Evolutionary conservation across 768 basidiomycete genomes (phyloP), one percentile per base, ranked within the genome.

Genomic region (Gymnopilus dilepis): DNA sequence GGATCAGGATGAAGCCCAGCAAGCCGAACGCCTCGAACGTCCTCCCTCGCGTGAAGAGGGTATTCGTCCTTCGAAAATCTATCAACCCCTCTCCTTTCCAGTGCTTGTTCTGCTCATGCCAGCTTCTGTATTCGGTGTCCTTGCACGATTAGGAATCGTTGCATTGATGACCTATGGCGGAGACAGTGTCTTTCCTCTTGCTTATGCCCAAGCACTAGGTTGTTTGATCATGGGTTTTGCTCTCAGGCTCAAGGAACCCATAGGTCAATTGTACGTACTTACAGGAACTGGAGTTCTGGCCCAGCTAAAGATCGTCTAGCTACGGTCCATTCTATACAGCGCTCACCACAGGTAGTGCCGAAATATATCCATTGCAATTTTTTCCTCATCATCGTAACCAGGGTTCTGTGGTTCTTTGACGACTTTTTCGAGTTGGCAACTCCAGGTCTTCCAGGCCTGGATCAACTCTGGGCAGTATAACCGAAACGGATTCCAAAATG

Each of bases 341-440:
- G 21, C 71, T 94, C 12, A 93, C 95, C 0, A 97, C 95, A 62
- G 94, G 94, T 88, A 62, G 11, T 52, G 17, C 17, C n/a, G 4
- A 17, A 22, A 34, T 11, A 21, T 15, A 37, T 19, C 5, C 21
- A 19, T 22, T 21, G 21, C 8, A 22, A n/a, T n/a, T 19, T 34
- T 9, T 52, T 22, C 66, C 34, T 22, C 28, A 33, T n/a, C n/a
- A 8, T 52, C 19, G 7, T 57, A n/a, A 12, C n/a, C 41, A 90
- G 95, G 94, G 13, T 94, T 98, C 74, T 99, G 97, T 70, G 97
- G 97, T 3, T 97, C 94, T 1, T 75, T 99, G 67, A 99, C 97
- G 9, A 98, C 95, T 2, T 99, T 99, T 78, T 97, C 96, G 15
- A 85, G 89, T 37, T 99, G 97, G 97, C 94, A 98, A 74, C 71